Evolutionary conservation across 805 yeast genomes (phyloP), one percentile per base, ranked within the genome.

Genomic region (Tanozyma kutaoensis): DNA sequence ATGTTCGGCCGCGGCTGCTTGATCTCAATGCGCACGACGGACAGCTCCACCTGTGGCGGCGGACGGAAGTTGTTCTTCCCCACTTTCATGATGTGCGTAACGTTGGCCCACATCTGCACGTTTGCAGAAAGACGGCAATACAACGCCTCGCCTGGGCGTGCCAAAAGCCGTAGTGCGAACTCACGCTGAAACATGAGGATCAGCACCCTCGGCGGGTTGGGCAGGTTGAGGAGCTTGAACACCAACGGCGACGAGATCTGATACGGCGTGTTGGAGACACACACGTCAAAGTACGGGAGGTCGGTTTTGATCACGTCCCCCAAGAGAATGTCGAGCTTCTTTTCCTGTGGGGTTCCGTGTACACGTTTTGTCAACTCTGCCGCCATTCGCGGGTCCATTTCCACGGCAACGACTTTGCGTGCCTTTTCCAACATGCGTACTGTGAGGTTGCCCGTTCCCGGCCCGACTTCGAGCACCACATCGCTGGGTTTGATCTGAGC

Each of bases 21-120:
- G 31, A 91, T 76, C 52, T 88, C 97, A 20, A 91, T 72, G 45
- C 94, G 69, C 12, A 91, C 97, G 25, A 91, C 98, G 20, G 93
- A 77, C 0, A 96, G 85, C 52, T 91, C 98, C 31, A 91, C 98
- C 52, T 91, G 86, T 32, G 98, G 98, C 8, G 98, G 98, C 14
- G 98, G 98, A 42, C 95, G 68, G 62, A 91, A 91, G 47, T 91
- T 91, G 48, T 91, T 91, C 48, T 75, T 79, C 14, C 97, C 97
- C 17, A 91, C 98, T 54, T 91, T 91, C 98, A 91, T 91, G 28
- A 91, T 81, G 50, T 91, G 98, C 6, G 93, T 85, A 11, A 91
- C 96, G 38, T 82, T 82, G n/a, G 96, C 95, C 96, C 97, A 91
- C 97, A 91, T 88, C 48, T 91, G 98, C 1, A 91, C 97, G 46